phyloP scores from a whole-genome alignment of 805 yeast genomes.

The Saturnispora sanitii region DNA sequence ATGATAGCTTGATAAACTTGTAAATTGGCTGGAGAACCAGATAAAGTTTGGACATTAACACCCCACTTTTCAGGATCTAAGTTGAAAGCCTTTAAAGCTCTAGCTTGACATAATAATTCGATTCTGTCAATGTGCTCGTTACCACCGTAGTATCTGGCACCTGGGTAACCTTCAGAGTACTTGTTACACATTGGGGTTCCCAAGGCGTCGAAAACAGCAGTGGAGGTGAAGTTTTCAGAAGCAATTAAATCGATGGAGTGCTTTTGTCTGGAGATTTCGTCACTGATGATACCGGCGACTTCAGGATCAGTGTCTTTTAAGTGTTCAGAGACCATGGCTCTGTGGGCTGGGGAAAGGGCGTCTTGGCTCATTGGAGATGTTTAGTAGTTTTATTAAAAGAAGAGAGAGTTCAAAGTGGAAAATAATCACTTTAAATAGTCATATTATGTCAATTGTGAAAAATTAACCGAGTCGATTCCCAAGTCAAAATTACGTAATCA shows the following conservation, averaged over 20 bases:
- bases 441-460: too few species aligned
- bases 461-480: too few species aligned
- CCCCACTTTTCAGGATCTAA: constrained; percentile 85
- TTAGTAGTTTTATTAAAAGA: not conserved
- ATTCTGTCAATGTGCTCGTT: constrained; percentile 89
- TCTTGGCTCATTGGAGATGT: constrained; percentile 28
- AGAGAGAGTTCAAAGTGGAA: not conserved
- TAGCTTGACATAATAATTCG: constrained; percentile 79
- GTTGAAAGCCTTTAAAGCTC: constrained; percentile 80
- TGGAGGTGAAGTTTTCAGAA: constrained; percentile 92
- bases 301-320: constrained; percentile 72
- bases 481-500: too few species aligned
- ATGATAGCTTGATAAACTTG: constrained; percentile 84
- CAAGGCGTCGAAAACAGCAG: constrained; percentile 85
- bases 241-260: constrained; percentile 89
- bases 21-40: constrained; percentile 96
- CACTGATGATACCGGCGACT: constrained; percentile 64
- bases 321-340: constrained; percentile 53
- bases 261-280: constrained; percentile 79
- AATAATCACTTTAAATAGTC: too few species aligned
- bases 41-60: constrained; percentile 88
- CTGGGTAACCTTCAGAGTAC: constrained; percentile 98
- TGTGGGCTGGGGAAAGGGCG: constrained; percentile 60
- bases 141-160: constrained; percentile 97
- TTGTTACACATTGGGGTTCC: constrained; percentile 97